Base-by-base conservation (phyloP, 495 filamentous ascomycete genomes). In the Aeminium ludgeri region DNA sequence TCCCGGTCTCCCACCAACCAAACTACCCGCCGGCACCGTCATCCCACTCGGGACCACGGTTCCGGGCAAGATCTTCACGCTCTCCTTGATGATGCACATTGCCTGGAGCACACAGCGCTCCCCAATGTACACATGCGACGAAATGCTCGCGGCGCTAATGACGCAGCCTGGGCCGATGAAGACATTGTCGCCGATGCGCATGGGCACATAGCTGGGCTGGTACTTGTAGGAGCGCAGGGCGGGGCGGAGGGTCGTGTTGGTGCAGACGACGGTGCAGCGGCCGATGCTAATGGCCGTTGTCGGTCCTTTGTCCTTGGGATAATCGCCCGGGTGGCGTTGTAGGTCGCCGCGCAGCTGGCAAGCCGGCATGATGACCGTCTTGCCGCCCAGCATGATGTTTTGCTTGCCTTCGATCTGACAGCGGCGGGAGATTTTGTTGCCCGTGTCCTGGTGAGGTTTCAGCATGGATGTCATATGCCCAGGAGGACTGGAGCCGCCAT, bases 341-440 rank as follows among this genome's bases (percentile, higher is more conserved):
- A 94, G 77, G 53, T 97, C 91, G 31, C 87, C 89, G 33, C 89
- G 80, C 55, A 97, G 86, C 53, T 83, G 80, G 48, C 80, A 86
- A 53, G 91, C 82, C 41, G 83, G 76, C 62, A 85, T 78, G 55
- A 97, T 91, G 49, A 95, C 82, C 8, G 84, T 89, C 61, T 87
- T 91, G 43, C 89, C 89, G 50, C 83, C 87, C 11, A 97, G 82
- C 61, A 93, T 92, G 59, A 97, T 94, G 64, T 96, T 87, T 44
- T 87, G 84, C 19, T 86, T 92, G 54, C 89, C 89, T 58, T 92
- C 76, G 49, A 97, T 80, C 52, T 78, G 74, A 38, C 80, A 77
- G 38, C 82, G 82, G 51, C 89, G 83, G 28, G 86, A 87, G 50
- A 97, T 86, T 68, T 95, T 95, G 70, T 97, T 97, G 48, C 89